Evolutionary conservation across 148 eudicot species (phyloP).

Genomic region (Rhododendron ferrugineum): DNA sequence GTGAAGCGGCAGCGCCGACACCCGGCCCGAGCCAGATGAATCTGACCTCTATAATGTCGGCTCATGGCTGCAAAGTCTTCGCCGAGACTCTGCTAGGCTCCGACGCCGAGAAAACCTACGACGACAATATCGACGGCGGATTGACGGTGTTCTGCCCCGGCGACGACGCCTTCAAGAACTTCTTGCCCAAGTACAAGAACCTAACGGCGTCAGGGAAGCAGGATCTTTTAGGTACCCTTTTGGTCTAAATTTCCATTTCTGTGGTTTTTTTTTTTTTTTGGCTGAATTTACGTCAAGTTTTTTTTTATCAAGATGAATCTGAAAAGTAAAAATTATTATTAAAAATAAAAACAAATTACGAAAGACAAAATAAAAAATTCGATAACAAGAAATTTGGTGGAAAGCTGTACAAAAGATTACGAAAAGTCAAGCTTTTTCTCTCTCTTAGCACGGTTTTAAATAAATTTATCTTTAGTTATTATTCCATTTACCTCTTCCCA

Average conservation of each 20-base stretch:
- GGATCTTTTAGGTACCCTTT: constrained; percentile 29
- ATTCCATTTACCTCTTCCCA: too few species aligned
- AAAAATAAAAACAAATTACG: too few species aligned
- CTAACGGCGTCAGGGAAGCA: constrained; percentile 50
- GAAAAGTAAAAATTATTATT: too few species aligned
- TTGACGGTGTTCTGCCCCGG: constrained; percentile 69
- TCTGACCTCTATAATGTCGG: constrained; percentile 62
- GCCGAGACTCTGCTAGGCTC: constrained; percentile 56
- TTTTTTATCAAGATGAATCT: too few species aligned
- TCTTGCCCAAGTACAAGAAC: constrained; percentile 64
- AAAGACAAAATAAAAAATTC: too few species aligned
- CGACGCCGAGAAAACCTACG: constrained; percentile 47
- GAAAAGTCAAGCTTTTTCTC: too few species aligned
- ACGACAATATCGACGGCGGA: constrained; percentile 60
- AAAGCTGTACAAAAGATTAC: too few species aligned
- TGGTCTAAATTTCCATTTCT: not conserved
- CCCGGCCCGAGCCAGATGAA: constrained; percentile 58
- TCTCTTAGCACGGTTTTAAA: too few species aligned
- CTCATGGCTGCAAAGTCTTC: constrained; percentile 80
- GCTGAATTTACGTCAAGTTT: not conserved
- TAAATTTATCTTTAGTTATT: too few species aligned
- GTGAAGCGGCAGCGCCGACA: constrained; percentile 68
- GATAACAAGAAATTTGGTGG: too few species aligned
- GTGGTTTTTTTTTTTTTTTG: too few species aligned
- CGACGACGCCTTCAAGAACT: constrained; percentile 71